Evolutionary conservation across 352 stramenopile genomes (phyloP), one percentile per base, ranked within the genome.

Genomic region (Phytophthora megakarya): DNA sequence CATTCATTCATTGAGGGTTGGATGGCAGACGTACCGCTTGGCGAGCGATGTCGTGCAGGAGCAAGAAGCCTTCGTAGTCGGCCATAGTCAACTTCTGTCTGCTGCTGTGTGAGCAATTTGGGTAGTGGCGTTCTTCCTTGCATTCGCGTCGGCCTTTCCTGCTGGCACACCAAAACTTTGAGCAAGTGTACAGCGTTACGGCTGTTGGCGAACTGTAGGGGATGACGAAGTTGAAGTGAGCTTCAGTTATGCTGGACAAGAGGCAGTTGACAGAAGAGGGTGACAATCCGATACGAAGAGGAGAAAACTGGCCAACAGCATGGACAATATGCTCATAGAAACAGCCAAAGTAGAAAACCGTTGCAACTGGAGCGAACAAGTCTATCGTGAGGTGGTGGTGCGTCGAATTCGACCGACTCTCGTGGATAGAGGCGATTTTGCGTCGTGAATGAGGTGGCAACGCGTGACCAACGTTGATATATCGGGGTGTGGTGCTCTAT

Each of bases 11-110:
- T 22, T 32, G 28, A 7, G 23, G 15, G 22, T 8, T 26, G 16
- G 11, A 44, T 5, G 3, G 49, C 28, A 12, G 15, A 65, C 72
- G 39, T 50, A 83, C 74, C 45, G 76, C 73, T 16, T 78, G 64
- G 32, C 65, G 72, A 11, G 73, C 75, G 40, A 72, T 51, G 67
- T 85, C 81, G 64, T 93, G 85, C 19, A 93, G 73, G 30, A 93
- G 65, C 19, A 93, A 56, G 67, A 81, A 93, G 18, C 85, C 85
- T 79, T 92, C 81, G 70, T 90, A 93, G 64, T 93, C 85, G 19
- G 85, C 85, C 85, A 93, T 93, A 18, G 13, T 47, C 37, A 15
- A 28, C 1, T 56, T 13, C 35, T 9, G 26, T 21, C 69, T 54
- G 25, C 19, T 30, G 6, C 25, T 49, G 38, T n/a, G 7, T 12